phyloP scores from a whole-genome alignment of 495 filamentous ascomycete species.

The Glarea lozoyensis region DNA sequence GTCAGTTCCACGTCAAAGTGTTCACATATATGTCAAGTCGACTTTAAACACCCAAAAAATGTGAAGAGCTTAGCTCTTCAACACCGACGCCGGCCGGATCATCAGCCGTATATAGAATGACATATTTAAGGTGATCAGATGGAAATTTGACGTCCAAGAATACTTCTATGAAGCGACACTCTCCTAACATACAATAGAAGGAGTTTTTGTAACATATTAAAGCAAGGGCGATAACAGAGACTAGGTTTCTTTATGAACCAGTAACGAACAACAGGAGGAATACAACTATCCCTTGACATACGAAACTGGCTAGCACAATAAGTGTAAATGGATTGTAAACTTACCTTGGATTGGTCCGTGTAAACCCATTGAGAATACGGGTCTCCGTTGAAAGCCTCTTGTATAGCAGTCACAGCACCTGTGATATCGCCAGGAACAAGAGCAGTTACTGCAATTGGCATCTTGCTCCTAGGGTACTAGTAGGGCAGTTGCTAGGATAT shows the following conservation, averaged over 20 bases:
- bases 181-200: too few species aligned
- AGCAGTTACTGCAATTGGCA: slow-evolving; percentile 46
- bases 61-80: not conserved
- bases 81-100: not conserved
- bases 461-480: slow-evolving; percentile 19
- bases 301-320: too few species aligned
- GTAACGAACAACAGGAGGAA: too few species aligned
- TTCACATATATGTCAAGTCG: too few species aligned
- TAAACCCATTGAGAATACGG: slow-evolving; percentile 59
- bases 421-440: slow-evolving; percentile 50
- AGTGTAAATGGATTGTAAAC: slow-evolving; percentile 9
- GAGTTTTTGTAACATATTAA: too few species aligned
- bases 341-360: slow-evolving; percentile 42
- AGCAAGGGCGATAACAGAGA: too few species aligned
- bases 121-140: not conserved
- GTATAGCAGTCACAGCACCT: slow-evolving; percentile 41
- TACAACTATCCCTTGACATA: too few species aligned
- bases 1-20: too few species aligned
- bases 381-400: slow-evolving; percentile 54
- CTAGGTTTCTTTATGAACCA: not conserved
- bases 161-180: not conserved
- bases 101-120: not conserved
- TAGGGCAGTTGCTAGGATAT: too few species aligned
- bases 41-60: not conserved
- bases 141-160: not conserved